Evolutionary conservation across 1,139 yeast genomes (phyloP).

Genomic region (Geotrichum phurueaensis): DNA sequence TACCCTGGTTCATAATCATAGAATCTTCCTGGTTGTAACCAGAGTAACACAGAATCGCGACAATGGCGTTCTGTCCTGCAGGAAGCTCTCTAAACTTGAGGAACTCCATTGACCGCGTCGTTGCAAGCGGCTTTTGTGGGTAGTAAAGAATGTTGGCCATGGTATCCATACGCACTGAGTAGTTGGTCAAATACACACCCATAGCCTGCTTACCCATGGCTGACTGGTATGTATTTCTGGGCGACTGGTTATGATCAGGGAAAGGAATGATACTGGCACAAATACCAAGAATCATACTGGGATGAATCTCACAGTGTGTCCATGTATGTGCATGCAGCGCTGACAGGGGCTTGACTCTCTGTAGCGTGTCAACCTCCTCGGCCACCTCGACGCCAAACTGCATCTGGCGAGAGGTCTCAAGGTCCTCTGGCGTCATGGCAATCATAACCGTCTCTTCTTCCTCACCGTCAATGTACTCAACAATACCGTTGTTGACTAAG

Average conservation of each 20-base stretch:
- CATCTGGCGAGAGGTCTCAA: slow-evolving; percentile 59
- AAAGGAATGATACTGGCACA: slow-evolving; percentile 98
- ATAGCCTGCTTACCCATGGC: slow-evolving; percentile 99
- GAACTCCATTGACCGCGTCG: slow-evolving; percentile 98
- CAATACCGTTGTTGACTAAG: slow-evolving; percentile 76
- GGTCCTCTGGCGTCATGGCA: slow-evolving; percentile 98
- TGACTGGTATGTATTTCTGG: slow-evolving; percentile 97
- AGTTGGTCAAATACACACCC: slow-evolving; percentile 98
- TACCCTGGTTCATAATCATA: slow-evolving; percentile 97
- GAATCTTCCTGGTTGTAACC: slow-evolving; percentile 99
- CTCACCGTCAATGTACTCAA: slow-evolving; percentile 94
- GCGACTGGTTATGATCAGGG: slow-evolving; percentile 99
- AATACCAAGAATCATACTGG: slow-evolving; percentile 96
- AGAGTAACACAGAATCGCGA: slow-evolving; percentile 94
- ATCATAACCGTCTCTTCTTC: slow-evolving; percentile 97
- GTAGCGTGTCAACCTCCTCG: slow-evolving; percentile 65
- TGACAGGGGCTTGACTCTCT: slow-evolving; percentile 72
- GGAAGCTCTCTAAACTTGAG: slow-evolving; percentile 96
- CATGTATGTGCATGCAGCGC: slow-evolving; percentile 72
- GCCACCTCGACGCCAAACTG: slow-evolving; percentile 45
- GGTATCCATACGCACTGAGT: slow-evolving; percentile 96
- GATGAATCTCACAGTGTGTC: slow-evolving; percentile 98
- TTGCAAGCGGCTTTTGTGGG: slow-evolving; percentile 98
- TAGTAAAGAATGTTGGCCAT: slow-evolving; percentile 97
- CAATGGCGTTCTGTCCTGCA: slow-evolving; percentile 98